Conservation (phyloP, 2,329 filamentous ascomycete species). For the Aureobasidium pullulans region DNA sequence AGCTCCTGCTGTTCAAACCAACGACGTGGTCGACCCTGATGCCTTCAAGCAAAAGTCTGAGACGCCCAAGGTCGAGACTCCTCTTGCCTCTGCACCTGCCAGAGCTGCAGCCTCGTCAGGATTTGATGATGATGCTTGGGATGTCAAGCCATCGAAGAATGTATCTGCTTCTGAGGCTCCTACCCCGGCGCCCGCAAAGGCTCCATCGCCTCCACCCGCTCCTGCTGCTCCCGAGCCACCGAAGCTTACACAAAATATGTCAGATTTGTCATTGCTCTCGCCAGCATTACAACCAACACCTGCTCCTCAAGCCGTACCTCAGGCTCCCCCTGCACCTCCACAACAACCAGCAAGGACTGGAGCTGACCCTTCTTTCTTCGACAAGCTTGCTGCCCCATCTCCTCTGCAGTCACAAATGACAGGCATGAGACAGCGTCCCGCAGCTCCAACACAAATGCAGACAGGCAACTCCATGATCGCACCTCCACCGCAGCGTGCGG, state of each 20-base stretch:
- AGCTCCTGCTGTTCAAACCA: slow-evolving; percentile 76
- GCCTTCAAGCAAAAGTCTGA: slow-evolving; percentile 62
- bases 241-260: slow-evolving; percentile 61
- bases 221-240: slow-evolving; percentile 38
- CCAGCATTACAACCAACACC: slow-evolving; percentile 51
- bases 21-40: slow-evolving; percentile 79
- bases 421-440: slow-evolving; percentile 21
- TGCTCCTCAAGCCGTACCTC: slow-evolving; percentile 37
- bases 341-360: slow-evolving; percentile 29
- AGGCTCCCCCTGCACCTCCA: slow-evolving; percentile 30
- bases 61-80: slow-evolving; percentile 41
- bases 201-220: slow-evolving; percentile 27
- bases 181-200: slow-evolving; percentile 26
- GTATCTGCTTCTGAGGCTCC: slow-evolving; percentile 28
- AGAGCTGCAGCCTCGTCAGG: slow-evolving; percentile 49
- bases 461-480: slow-evolving; percentile 55
- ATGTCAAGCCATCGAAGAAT: slow-evolving; percentile 75
- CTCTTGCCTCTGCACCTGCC: slow-evolving; percentile 41
- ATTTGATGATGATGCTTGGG: slow-evolving; percentile 97
- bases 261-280: slow-evolving; percentile 58
- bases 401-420: slow-evolving; percentile 29
- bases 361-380: slow-evolving; percentile 42
- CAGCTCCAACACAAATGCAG: slow-evolving; percentile 19
- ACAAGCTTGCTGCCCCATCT: slow-evolving; percentile 37
- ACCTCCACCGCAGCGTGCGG: slow-evolving; percentile 70